These are phyloP conservation scores for Elongisporangium anandrum DNA, from an alignment of 352 stramenopile species.

Conservation along the genomic window DNA sequence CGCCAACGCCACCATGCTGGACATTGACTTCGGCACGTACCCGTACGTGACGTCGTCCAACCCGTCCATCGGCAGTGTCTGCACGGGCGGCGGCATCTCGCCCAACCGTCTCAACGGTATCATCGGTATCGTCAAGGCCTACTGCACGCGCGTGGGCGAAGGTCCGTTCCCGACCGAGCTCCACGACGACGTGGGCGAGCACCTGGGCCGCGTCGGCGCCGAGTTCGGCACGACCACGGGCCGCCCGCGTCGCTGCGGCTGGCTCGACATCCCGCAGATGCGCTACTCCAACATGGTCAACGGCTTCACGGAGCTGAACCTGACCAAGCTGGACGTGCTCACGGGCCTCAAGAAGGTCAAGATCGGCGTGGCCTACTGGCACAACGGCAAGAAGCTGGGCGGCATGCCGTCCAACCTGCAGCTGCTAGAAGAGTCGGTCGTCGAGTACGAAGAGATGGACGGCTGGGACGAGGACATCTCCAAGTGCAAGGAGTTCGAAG, in stretches of 20 bases:
- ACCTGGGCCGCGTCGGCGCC: slow-evolving; percentile 90
- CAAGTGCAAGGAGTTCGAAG: slow-evolving; percentile 94
- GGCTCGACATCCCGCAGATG: slow-evolving; percentile 98
- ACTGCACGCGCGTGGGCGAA: slow-evolving; percentile 98
- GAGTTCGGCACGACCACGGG: slow-evolving; percentile 99
- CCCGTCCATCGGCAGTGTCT: slow-evolving; percentile 96
- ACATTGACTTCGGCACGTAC: slow-evolving; percentile 99
- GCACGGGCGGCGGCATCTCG: slow-evolving; percentile 95
- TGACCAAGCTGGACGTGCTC: slow-evolving; percentile 99
- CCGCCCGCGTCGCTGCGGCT: slow-evolving; percentile 95
- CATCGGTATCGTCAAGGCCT: slow-evolving; percentile 99
- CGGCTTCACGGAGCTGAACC: slow-evolving; percentile 96
- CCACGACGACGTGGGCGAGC: slow-evolving; percentile 85
- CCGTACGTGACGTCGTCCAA: slow-evolving; percentile 99
- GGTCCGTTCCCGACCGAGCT: slow-evolving; percentile 99
- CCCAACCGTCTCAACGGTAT: slow-evolving; percentile 91
- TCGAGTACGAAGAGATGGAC: slow-evolving; percentile 93
- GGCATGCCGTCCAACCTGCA: slow-evolving; percentile 95
- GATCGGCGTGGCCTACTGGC: slow-evolving; percentile 94
- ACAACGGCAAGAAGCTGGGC: slow-evolving; percentile 92
- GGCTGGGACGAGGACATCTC: slow-evolving; percentile 98
- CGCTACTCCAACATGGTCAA: slow-evolving; percentile 93
- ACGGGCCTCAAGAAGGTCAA: slow-evolving; percentile 95
- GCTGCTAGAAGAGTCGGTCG: slow-evolving; percentile 88
- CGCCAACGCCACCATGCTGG: slow-evolving; percentile 99